Base-by-base conservation (phyloP, 768 basidiomycete genomes). In the Rhodotorula taiwanensis region DNA sequence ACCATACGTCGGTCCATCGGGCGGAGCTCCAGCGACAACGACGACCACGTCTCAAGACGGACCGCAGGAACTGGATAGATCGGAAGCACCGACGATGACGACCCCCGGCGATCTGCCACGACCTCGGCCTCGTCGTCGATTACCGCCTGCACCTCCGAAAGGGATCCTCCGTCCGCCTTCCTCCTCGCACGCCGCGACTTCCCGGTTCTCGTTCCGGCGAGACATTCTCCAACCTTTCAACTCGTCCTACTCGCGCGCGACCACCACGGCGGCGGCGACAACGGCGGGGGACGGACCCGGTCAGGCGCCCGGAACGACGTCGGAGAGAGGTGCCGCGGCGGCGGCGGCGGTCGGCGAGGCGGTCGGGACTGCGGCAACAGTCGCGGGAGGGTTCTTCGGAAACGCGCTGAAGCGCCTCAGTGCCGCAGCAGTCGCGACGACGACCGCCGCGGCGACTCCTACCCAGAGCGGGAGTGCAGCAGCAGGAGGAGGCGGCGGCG, bases 181-280 rank as follows among this genome's bases (percentile, higher is more conserved):
- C 14, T 58, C 58, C 41, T 58, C 59, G 30, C 42, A 55, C 58
- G 33, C 56, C 58, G n/a, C 58, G 36, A 39, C 62, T 5, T 30
- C 50, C 10, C 62, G 67, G 39, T 72, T 72, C 67, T 60, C 61
- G 23, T 72, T 72, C 63, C 52, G 64, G 18, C 64, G 71, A 23
- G 71, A 72, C 55, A 57, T 71, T 36, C 60, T 72, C 15, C 55
- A 63, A 9, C 64, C 71, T 4, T 42, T 72, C 30, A 60, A 39
- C 34, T 39, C 51, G 51, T 52, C 51, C 4, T 52, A 52, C 51
- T 11, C 34, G 5, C 51, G 51, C 51, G 51, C 34, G 25, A 20
- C 51, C 9, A 9, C 33, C 5, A 10, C n/a, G 3, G 31, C 20
- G 8, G 30, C 9, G 3, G 6, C 34, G 1, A 16, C 51, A 0